Evolutionary conservation across 106 monocot species (phyloP), one percentile per base, ranked within the genome.

Genomic region (Platanthera zijinensis): DNA sequence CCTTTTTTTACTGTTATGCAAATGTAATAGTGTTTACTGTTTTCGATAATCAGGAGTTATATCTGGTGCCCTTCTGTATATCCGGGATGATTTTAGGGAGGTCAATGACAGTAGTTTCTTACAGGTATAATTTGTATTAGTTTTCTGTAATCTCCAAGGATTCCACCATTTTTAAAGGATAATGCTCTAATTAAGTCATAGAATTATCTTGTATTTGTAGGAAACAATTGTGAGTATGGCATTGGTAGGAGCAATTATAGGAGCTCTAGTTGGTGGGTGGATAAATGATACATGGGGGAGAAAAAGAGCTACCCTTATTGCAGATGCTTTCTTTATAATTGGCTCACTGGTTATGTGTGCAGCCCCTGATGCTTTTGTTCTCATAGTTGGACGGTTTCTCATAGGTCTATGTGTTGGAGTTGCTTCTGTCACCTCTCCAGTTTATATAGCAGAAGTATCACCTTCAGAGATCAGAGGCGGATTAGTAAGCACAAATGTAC

Each of bases 221-320:
- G 97, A 91, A 83, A 97, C 94, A 70, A 97, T 97, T 77, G 97
- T 97, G 19, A 97, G 97, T 84, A 94, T 94, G 97, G 91, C 97
- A 53, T 50, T 97, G 51, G 83, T 93, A 7, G 97, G 93, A 28
- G 97, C 97, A 45, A 91, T 97, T 1, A 76, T 94, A 57, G 97
- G 97, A 51, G 93, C 94, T 74, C 79, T 84, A 28, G 84, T 78
- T 56, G 91, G 97, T 52, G 97, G 97, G 11, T 94, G 91, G 93
- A 80, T 94, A 7, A 97, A 97, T 84, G 97, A 97, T 82, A 77
- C 83, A 10, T 90, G 89, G 72, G 97, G 97, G 32, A 91, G 94
- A 45, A 97, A 91, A 84, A 94, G 84, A 72, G 86, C 91, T 39
- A 94, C 91, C 3, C 89, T 97, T 75, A 75, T 90, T 66, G 89